Conservation (phyloP, 129 eudicot species). For the Flaveria sonorensis region DNA sequence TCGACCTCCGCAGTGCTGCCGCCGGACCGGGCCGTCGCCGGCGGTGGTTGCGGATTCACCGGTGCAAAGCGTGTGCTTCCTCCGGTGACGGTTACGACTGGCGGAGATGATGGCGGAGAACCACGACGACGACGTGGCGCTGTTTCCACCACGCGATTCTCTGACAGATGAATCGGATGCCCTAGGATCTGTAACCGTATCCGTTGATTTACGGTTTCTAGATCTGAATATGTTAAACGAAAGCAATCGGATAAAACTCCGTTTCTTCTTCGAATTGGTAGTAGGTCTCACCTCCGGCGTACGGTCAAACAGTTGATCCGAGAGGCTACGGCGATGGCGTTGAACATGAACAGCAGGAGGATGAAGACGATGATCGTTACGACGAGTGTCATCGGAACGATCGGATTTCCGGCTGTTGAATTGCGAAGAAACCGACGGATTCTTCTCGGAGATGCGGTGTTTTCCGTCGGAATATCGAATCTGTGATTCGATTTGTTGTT, state of each 20-base stretch:
- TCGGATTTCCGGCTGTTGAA: slow-evolving; percentile 49
- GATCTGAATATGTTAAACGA: slow-evolving; percentile 62
- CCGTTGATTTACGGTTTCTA: slow-evolving; percentile 37
- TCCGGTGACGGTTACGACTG: slow-evolving; percentile 30
- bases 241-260: slow-evolving; percentile 33
- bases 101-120: slow-evolving; percentile 41
- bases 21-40: slow-evolving; percentile 25
- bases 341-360: slow-evolving; percentile 10
- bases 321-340: slow-evolving; percentile 30
- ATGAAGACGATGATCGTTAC: slow-evolving; percentile 20
- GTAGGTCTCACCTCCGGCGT: slow-evolving; percentile 56
- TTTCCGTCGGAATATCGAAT: slow-evolving; percentile 22
- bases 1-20: slow-evolving; percentile 40
- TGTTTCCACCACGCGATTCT: slow-evolving; percentile 24
- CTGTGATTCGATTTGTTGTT: slow-evolving; percentile 40
- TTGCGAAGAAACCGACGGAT: slow-evolving; percentile 58
- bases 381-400: slow-evolving; percentile 13
- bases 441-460: slow-evolving; percentile 35
- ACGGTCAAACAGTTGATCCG: slow-evolving; percentile 49
- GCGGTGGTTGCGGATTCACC: slow-evolving; percentile 28
- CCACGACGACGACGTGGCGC: slow-evolving; percentile 54
- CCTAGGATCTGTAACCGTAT: slow-evolving; percentile 31
- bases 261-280: slow-evolving; percentile 32
- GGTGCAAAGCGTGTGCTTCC: slow-evolving; percentile 38
- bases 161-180: slow-evolving; percentile 24